Base-by-base conservation (phyloP, 768 basidiomycete species). In the Russula sp. region DNA sequence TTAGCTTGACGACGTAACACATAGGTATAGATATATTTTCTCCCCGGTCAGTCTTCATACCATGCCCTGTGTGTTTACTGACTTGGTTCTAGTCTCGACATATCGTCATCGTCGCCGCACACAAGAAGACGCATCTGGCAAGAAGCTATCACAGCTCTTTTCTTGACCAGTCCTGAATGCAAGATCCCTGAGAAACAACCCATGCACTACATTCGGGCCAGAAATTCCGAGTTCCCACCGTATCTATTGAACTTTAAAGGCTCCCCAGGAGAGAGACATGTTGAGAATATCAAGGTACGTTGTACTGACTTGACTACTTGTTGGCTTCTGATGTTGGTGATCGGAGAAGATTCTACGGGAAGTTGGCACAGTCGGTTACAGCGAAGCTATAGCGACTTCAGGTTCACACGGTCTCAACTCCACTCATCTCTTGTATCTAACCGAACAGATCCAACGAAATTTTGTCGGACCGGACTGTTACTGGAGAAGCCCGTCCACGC, bases 1-100 rank as follows among this genome's bases (percentile, higher is more conserved):
- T 9, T 48, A 11, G 34, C 20, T 37, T 39, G 45, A 57, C 40
- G 55, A 50, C 50, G 22, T 56, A 32, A 47, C 54, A 20, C 47
- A 18, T 39, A 89, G 87, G 87, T 72, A 81, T 91, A 65, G 90
- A 92, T 70, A 81, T 91, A 55, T 91, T 91, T 71, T 90, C 88
- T 16, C 90, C 90, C 22, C 78, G 82, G 87, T 84, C 68, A 72
- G 52, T 66, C 42, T 31, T 32, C 20, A 35, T 34, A 22, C 52
- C 8, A 18, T 27, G 35, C 53, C 7, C 63, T 44, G 39, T 32
- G 6, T 42, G 7, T 9, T 34, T 59, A 40, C 35, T 58, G 42
- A 57, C 44, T 6, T 14, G 47, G 50, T 9, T 62, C 4, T 57
- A 89, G 87, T 9, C 68, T 89, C 63, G 84, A 87, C 70, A 73